Evolutionary conservation across 2,329 filamentous ascomycete species (phyloP), one percentile per base, ranked within the genome.

Genomic region (Mycogone perniciosa): DNA sequence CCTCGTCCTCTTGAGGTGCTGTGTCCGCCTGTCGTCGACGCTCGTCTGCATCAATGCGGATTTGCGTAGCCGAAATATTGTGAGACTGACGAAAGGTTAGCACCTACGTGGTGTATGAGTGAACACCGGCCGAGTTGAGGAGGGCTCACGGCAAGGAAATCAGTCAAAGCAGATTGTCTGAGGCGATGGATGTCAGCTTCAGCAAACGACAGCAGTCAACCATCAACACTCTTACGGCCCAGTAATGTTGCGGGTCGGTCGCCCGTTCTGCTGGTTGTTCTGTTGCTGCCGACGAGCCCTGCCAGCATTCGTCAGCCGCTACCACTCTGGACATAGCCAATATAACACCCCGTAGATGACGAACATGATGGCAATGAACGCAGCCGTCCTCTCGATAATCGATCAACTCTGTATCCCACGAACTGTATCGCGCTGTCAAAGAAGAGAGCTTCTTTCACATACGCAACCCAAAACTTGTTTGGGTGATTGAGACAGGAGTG

Each of bases 11-110:
- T 6, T 54, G 44, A 27, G 59, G 48, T 6, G 57, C 55, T 6
- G 55, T 54, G 4, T 60, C 62, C 30, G 67, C 67, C 52, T 63
- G 60, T 49, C 77, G 74, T 46, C 75, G 70, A 43, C 79, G 72
- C 34, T 67, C 64, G 31, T 76, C 71, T 13, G 76, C 76, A 54
- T 77, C 72, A 20, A 70, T 63, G 34, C 74, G 72, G 51, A 82
- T 82, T 52, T 79, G 74, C 30, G 71, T 65, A 2, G 80, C 77
- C 26, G 81, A 88, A 57, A 89, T 89, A 60, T 88, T 88, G 65
- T 88, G 84, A 2, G 85, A 81, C 79, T 85, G 33, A 30, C 9
- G 20, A 20, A 13, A 5, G 6, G 34, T 10, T 33, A 49, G 68
- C 44, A 68, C 20, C 20, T 20, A 60, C 41, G 49, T 30, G 6